Base-by-base conservation (phyloP, 2,329 filamentous ascomycete genomes). In the Gaeumannomyces tritici region DNA sequence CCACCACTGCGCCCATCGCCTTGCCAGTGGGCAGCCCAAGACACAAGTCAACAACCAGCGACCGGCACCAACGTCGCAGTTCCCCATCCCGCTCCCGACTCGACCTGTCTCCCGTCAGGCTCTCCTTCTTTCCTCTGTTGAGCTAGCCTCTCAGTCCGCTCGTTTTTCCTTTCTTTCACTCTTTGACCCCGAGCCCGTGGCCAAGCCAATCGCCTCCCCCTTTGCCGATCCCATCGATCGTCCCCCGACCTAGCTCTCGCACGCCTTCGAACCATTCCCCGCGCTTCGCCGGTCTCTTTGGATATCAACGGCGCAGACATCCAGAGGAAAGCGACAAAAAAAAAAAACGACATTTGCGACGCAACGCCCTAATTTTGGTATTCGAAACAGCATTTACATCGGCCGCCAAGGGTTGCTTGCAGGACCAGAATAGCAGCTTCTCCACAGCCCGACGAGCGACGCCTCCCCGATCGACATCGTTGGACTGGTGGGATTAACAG, bases 221-320 rank as follows among this genome's bases (percentile, higher is more conserved):
- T 62, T 57, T 76, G 73, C 74, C 69, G 69, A 65, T 69, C 67
- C 64, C 67, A 71, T 71, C 66, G 61, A 65, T 67, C 67, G 67
- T 69, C 66, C 70, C 42, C 42, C 42, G 21, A 51, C 42, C 42
- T 18, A 21, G 24, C 42, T 51, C 42, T n/a, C 42, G 21, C 42
- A 6, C 42, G 42, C 6, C 42, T 51, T n/a, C 42, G 21, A 69
- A 68, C 61, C 67, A 61, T 62, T 59, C 65, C 66, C 68, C 66
- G 28, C 31, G n/a, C 35, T 15, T 35, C 18, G 66, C 66, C 64
- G 35, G 35, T 42, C 67, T 68, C 67, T n/a, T 66, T 67, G 66
- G 67, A 68, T 69, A 69, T 64, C 60, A 67, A 67, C 55, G 66
- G 66, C 67, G 67, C 54, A 26, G 33, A 13, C 69, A 64, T 67